Evolutionary conservation across 2,329 filamentous ascomycete species (phyloP).

Genomic region (Didymella glomerata): DNA sequence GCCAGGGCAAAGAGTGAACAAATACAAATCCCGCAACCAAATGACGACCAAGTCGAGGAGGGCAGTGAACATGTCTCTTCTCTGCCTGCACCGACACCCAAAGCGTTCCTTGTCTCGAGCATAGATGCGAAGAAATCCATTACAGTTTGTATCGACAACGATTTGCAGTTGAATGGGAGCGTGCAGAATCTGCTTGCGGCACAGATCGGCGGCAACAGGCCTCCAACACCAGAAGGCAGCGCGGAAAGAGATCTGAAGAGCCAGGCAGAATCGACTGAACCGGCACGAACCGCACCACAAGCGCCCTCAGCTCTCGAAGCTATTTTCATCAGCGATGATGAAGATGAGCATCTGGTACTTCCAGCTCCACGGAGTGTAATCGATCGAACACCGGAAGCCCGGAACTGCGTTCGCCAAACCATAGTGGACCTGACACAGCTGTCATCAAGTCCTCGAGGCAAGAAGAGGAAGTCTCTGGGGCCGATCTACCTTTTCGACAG

Average conservation of each 20-base stretch:
- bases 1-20: no score
- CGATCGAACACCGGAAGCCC: background rate
- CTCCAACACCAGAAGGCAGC: slow-evolving; percentile 1
- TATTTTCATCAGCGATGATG: background rate
- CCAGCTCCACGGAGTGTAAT: background rate
- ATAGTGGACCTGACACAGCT: slow-evolving; percentile 5
- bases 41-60: background rate
- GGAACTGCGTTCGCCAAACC: background rate
- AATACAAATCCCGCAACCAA: background rate
- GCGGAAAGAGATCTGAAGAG: background rate
- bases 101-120: background rate
- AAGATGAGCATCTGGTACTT: background rate
- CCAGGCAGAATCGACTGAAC: background rate
- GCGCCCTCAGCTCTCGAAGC: background rate
- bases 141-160: background rate
- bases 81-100: background rate
- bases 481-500: background rate
- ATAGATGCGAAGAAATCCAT: background rate
- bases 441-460: background rate
- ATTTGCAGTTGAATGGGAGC: background rate
- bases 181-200: background rate
- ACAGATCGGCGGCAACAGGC: background rate
- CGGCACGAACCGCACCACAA: background rate
- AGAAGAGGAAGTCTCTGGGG: background rate
- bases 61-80: background rate